Evolutionary conservation across 2,329 filamentous ascomycete genomes (phyloP), one percentile per base, ranked within the genome.

Genomic region (Cercospora citrullina): DNA sequence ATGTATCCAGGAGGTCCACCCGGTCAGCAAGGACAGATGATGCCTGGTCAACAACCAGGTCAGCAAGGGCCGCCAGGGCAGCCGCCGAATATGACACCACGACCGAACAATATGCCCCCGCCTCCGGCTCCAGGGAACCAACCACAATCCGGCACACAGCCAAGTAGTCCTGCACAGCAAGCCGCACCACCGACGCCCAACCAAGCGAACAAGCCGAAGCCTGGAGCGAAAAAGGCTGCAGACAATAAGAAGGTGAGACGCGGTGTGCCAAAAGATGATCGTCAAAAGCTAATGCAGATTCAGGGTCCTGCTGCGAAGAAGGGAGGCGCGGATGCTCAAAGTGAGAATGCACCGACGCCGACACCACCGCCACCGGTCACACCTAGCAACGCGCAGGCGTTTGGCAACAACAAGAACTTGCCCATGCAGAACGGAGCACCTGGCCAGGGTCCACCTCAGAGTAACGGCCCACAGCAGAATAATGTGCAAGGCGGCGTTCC

Each of bases 181-280:
- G 77, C 81, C 57, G 90, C 90, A 39, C 91, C 92, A 0, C 91
- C 91, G 1, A 95, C 92, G 4, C 92, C 92, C 1, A 89, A 87
- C 62, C 90, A 92, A 76, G 79, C 83, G 1, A 90, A 89, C 76
- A 94, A 94, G 82, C 80, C 90, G 4, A 89, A 87, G 36, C 90
- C 91, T 1, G 93, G 92, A 72, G 69, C 68, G 79, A 94, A 94
- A 86, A 91, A 92, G 83, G 69, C 67, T 12, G 69, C 81, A 5
- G 90, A 90, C 79, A 85, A 83, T 64, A 75, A 73, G 69, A 83
- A 86, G 70, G 71, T 73, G 53, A 51, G 45, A n/a, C 45, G 45
- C 12, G 45, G 10, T 42, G 55, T 59, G 26, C n/a, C n/a, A 7
- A 48, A 53, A 45, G 5, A 26, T 45, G 8, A 14, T 51, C 53